These are phyloP conservation scores for Barbarea vulgaris DNA, from an alignment of 345 rosid genomes.

Conservation along the genomic window DNA sequence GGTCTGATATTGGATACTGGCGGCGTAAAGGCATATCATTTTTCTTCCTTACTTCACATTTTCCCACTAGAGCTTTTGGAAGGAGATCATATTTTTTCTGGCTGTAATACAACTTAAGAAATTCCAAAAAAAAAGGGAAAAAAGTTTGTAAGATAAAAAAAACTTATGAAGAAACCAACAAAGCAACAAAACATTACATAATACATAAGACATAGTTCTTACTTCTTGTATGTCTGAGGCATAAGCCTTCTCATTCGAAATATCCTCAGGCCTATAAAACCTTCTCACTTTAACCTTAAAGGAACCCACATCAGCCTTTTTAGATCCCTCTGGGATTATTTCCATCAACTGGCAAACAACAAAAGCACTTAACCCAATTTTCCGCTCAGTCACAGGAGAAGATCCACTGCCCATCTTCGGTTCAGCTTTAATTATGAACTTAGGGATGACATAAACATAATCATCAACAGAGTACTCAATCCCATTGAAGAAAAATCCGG, in stretches of 20 bases:
- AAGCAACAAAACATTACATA: constrained; percentile 6
- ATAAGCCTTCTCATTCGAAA: constrained; percentile 70
- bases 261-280: constrained; percentile 74
- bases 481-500: constrained; percentile 47
- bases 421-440: constrained; percentile 32
- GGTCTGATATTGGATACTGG: constrained; percentile 56
- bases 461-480: constrained; percentile 50
- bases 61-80: constrained; percentile 59
- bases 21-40: constrained; percentile 52
- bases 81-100: constrained; percentile 48
- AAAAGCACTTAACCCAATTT: constrained; percentile 63
- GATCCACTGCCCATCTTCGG: constrained; percentile 36
- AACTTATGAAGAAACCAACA: constrained; percentile 12
- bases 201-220: constrained; percentile 11
- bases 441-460: constrained; percentile 57
- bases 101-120: constrained; percentile 73
- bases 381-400: constrained; percentile 58
- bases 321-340: constrained; percentile 40
- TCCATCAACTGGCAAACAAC: constrained; percentile 67
- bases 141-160: constrained; percentile 2
- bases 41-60: constrained; percentile 86
- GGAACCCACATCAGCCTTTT: constrained; percentile 38
- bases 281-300: constrained; percentile 51
- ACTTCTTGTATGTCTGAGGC: constrained; percentile 68
- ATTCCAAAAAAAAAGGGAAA: background rate